Base-by-base conservation (phyloP, 202 grass and related monocot genomes). In the Eragrostis tef region DNA sequence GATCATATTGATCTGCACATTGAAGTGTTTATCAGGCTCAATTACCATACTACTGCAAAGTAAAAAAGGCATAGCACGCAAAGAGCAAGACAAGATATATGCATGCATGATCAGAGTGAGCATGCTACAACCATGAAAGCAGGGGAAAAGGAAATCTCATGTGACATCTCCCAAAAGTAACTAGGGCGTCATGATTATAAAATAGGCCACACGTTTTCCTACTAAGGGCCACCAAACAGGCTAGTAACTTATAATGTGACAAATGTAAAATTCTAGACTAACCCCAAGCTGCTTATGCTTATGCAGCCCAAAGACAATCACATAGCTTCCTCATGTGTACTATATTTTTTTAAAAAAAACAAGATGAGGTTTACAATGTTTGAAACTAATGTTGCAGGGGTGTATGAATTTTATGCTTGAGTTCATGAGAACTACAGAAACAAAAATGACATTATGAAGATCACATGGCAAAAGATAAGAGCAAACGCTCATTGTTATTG, bases 1-100 rank as follows among this genome's bases (percentile, higher is more conserved):
- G 82, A 52, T 95, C 92, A 71, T 91, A 90, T 93, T 93, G 90
- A 80, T 95, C 95, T 98, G 87, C 53, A 59, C 51, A 26, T 85
- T 67, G 14, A 66, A 88, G 25, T 19, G 82, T 29, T 17, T 60
- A 73, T 78, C 51, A 83, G 67, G 59, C 25, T 80, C 50, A 58
- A 58, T 53, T 65, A 44, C 22, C 43, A 77, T 17, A 58, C 39
- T 80, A 56, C 69, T 74, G 48, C 6, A 64, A 85, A 73, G 27
- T 41, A 61, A 47, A 81, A 79, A 51, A 16, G 60, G 8, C 12
- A 51, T 54, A 64, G 17, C 45, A 78, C 49, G 45, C 39, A 34
- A 34, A 57, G 22, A 52, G 17, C 24, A 62, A 25, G 9, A 66
- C 36, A 76, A 65, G 10, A 68, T 13, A 11, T 6, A 66, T 74